Conservation (phyloP, 2,329 filamentous ascomycete species). For the Monilinia fructicola region DNA sequence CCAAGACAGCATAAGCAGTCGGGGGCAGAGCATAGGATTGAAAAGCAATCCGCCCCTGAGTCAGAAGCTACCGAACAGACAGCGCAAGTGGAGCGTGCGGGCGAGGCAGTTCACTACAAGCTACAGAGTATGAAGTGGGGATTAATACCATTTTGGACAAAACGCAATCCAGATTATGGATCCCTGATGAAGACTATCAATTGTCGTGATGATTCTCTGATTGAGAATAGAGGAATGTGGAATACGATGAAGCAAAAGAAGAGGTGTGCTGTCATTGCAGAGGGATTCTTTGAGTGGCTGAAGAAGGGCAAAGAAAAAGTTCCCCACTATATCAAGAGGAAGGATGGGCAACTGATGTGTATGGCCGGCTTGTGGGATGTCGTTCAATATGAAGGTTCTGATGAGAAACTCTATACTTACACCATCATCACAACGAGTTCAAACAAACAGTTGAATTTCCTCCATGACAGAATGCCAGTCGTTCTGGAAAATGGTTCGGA, state of each 20-base stretch:
- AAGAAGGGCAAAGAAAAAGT: conserved; percentile 80
- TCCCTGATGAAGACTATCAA: conserved; percentile 88
- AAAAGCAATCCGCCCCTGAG: conserved; percentile 30
- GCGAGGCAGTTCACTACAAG: conserved; percentile 61
- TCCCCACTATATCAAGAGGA: conserved; percentile 79
- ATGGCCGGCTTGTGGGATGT: conserved; percentile 93
- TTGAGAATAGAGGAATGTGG: conserved; percentile 81
- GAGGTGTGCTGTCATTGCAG: conserved; percentile 80
- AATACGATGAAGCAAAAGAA: conserved; percentile 85
- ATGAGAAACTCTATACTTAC: conserved; percentile 79
- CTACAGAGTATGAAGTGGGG: conserved; percentile 97
- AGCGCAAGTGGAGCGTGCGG: conserved; percentile 26
- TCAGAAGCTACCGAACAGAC: conserved; percentile 8
- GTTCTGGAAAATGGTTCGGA: conserved; percentile 77
- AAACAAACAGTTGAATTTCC: conserved; percentile 77
- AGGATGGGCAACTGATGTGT: conserved; percentile 76
- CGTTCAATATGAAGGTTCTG: conserved; percentile 71
- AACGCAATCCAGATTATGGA: conserved; percentile 73
- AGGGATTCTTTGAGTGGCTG: conserved; percentile 97
- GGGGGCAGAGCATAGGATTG: conserved; percentile 32
- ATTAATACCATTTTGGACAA: conserved; percentile 90
- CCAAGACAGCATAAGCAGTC: conserved; percentile 36
- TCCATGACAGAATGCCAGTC: conserved; percentile 96
- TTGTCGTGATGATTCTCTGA: conserved; percentile 84
- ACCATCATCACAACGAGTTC: conserved; percentile 90